Evolutionary conservation across 78 protist species (phyloP).

Genomic region (Parvularia atlantis): DNA sequence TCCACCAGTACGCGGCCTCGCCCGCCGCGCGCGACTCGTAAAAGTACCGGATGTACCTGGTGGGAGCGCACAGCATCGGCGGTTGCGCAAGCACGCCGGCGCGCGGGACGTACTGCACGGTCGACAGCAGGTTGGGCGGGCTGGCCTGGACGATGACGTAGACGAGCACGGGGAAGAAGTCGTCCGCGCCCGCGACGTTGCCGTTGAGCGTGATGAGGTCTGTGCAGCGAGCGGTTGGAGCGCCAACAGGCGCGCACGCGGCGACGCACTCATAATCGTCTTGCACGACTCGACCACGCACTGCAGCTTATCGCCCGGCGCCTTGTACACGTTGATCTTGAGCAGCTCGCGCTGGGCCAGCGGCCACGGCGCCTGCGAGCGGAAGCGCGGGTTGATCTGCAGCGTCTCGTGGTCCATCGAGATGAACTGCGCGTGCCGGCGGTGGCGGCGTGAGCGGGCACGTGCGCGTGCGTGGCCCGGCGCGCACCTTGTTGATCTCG

Average conservation of each 20-base stretch:
- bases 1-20: background rate
- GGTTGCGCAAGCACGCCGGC: too few relatives aligned
- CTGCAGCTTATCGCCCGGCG: slow-evolving; percentile 26
- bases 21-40: background rate
- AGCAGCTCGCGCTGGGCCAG: background rate
- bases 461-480: too few relatives aligned
- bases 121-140: slow-evolving; percentile 20
- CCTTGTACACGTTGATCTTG: background rate
- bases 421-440: background rate
- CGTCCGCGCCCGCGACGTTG: slow-evolving; percentile 25
- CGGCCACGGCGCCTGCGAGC: slow-evolving; percentile 4
- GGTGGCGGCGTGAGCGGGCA: too few relatives aligned
- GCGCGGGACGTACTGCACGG: background rate
- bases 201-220: background rate
- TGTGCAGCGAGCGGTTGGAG: background rate
- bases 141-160: slow-evolving; percentile 23
- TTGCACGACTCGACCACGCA: slow-evolving; percentile 25
- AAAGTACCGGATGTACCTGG: background rate
- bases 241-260: too few relatives aligned
- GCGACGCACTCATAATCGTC: background rate
- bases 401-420: background rate
- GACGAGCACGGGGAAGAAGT: slow-evolving; percentile 31
- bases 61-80: too few relatives aligned
- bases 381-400: background rate
- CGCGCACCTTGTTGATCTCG: too few relatives aligned